Evolutionary conservation across 2,329 filamentous ascomycete species (phyloP).

Genomic region (Sarocladium brachiariae): DNA sequence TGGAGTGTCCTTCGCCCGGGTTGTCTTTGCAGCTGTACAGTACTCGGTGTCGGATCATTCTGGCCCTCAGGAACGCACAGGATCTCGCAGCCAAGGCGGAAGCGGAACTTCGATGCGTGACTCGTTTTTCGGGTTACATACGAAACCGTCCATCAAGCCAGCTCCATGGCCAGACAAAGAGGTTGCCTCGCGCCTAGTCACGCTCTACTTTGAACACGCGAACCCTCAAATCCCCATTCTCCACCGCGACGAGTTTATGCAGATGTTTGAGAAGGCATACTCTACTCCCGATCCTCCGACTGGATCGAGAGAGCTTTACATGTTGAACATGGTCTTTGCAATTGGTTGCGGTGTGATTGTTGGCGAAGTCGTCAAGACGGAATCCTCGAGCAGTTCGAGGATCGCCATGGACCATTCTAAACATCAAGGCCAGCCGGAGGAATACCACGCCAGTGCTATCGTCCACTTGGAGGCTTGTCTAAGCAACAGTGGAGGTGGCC

Average conservation of each 20-base stretch:
- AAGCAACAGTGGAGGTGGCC: slow-evolving; percentile 74
- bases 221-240: slow-evolving; percentile 94
- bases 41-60: slow-evolving; percentile 51
- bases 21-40: slow-evolving; percentile 91
- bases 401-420: slow-evolving; percentile 23
- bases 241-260: slow-evolving; percentile 83
- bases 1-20: slow-evolving; percentile 87
- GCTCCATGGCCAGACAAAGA: slow-evolving; percentile 76
- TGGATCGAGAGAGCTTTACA: slow-evolving; percentile 77
- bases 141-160: slow-evolving; percentile 77
- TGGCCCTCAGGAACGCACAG: slow-evolving; percentile 19
- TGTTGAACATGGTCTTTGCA: slow-evolving; percentile 94
- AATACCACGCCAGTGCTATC: slow-evolving; percentile 93
- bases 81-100: slow-evolving; percentile 17
- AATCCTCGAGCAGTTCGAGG: slow-evolving; percentile 27
- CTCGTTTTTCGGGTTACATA: slow-evolving; percentile 95
- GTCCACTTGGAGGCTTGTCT: slow-evolving; percentile 85
- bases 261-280: slow-evolving; percentile 79
- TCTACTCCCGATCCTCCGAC: slow-evolving; percentile 57
- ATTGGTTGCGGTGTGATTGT: slow-evolving; percentile 93
- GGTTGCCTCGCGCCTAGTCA: slow-evolving; percentile 64
- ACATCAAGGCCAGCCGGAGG: slow-evolving; percentile 69
- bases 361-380: slow-evolving; percentile 50
- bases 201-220: slow-evolving; percentile 89
- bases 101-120: slow-evolving; percentile 80